A percentile compares a stretch with the other conserved stretches of the same genome.
Conservation (phyloP, 2,329 filamentous ascomycete species). For the Neopestalotiopsis sp. region DNA sequence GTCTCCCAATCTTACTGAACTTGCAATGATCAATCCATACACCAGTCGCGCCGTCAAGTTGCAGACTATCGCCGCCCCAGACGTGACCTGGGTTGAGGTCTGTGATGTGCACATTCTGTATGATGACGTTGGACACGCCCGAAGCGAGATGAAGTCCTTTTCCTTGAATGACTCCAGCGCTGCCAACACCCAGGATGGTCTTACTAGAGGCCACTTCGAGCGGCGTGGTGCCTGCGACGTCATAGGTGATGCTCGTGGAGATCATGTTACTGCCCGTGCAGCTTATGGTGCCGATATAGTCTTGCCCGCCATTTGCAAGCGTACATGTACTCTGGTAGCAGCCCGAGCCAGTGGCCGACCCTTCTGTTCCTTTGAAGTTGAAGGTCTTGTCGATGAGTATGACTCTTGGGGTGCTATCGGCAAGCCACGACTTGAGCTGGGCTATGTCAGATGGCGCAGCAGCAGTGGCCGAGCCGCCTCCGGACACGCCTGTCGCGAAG, state of each 20-base stretch:
- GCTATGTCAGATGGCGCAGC: background rate
- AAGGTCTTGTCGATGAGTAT: background rate
- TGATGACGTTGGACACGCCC: slow-evolving; percentile 60
- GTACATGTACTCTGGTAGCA: background rate
- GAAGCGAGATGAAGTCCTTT: slow-evolving; percentile 57
- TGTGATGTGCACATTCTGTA: slow-evolving; percentile 61
- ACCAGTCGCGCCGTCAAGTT: slow-evolving; percentile 31
- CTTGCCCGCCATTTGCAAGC: background rate
- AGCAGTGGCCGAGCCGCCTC: slow-evolving; percentile 1
- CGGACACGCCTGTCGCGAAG: slow-evolving; percentile 3
- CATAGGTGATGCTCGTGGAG: slow-evolving; percentile 42
- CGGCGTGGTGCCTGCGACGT: slow-evolving; percentile 55
- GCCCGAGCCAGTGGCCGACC: background rate
- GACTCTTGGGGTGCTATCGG: background rate
- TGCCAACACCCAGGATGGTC: slow-evolving; percentile 58
- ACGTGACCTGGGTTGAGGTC: slow-evolving; percentile 60
- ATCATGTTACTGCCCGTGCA: background rate
- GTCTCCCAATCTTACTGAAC: slow-evolving; percentile 47
- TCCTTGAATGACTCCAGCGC: slow-evolving; percentile 59
- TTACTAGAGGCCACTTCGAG: slow-evolving; percentile 63
- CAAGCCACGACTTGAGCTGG: background rate
- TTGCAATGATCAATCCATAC: slow-evolving; percentile 33
- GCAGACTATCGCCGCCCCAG: slow-evolving; percentile 63
- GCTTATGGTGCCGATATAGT: background rate
- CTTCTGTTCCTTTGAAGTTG: background rate